A percentile compares a stretch with the other conserved stretches of the same genome.
phyloP scores from a whole-genome alignment of 805 yeast genomes.

The Starmerella stigmatis region DNA sequence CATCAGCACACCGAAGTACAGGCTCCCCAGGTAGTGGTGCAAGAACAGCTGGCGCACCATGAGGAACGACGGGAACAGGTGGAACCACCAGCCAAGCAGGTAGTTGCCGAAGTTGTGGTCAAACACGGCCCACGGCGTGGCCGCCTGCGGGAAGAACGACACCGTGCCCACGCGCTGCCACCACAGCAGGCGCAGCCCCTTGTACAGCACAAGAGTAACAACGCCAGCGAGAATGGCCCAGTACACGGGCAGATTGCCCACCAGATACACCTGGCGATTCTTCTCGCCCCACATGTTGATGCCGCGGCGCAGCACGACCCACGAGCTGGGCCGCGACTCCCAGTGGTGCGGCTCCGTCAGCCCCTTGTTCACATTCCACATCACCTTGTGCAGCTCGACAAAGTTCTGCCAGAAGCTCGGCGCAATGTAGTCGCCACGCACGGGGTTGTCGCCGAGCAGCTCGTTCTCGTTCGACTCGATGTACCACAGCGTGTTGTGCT shows the following conservation, averaged over 20 bases:
- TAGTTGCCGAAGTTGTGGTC: conserved; percentile 35
- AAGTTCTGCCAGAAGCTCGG: conserved; percentile 43
- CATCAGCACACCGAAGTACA: conserved; percentile 74
- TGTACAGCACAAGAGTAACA: conserved; percentile 25
- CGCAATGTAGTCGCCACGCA: conserved; percentile 29
- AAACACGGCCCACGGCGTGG: conserved; percentile 28
- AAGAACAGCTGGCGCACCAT: conserved; percentile 90
- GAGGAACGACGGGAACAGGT: conserved; percentile 51
- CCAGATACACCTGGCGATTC: conserved; percentile 41
- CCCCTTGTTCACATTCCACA: conserved; percentile 42
- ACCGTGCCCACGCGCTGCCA: conserved; percentile 33
- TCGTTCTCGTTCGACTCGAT: conserved; percentile 60
- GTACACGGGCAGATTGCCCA: conserved; percentile 58
- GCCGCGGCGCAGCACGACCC: conserved; percentile 57
- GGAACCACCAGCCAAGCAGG: conserved; percentile 48
- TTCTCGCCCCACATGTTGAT: conserved; percentile 44
- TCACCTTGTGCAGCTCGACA: conserved; percentile 45
- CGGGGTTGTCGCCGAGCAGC: conserved; percentile 32
- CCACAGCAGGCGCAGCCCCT: conserved; percentile 27
- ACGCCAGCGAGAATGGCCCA: conserved; percentile 35
- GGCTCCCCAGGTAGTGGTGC: conserved; percentile 89
- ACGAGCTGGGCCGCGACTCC: conserved; percentile 47
- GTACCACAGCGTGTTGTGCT: conserved; percentile 60
- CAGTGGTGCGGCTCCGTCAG: conserved; percentile 41
- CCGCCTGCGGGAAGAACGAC: conserved; percentile 7